Evolutionary conservation across 2,329 filamentous ascomycete genomes (phyloP).

Genomic region (Huntiella omanensis): DNA sequence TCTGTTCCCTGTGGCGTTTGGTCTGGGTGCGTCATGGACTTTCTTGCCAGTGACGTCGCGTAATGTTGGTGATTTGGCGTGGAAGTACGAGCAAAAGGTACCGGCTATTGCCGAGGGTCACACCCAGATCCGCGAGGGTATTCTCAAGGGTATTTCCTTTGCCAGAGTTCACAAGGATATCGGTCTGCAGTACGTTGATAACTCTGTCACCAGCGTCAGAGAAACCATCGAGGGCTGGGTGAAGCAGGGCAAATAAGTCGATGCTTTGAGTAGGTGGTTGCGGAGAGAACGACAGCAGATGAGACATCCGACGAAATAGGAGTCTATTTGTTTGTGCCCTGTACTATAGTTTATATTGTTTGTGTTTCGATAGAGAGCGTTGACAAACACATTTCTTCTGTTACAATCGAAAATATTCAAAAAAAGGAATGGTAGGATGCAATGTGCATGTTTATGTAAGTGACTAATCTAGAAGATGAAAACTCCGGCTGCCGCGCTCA

Average conservation of each 20-base stretch:
- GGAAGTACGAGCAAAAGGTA: constrained; percentile 83
- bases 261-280: constrained; percentile 1
- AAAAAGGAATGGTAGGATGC: neutral
- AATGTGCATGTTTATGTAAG: neutral
- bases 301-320: neutral
- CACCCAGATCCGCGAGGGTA: constrained; percentile 46
- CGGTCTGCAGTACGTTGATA: constrained; percentile 54
- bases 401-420: constrained; percentile 7
- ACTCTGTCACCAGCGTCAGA: constrained; percentile 58
- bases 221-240: constrained; percentile 77
- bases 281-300: neutral
- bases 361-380: constrained; percentile 9
- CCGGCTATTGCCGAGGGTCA: constrained; percentile 72
- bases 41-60: constrained; percentile 77
- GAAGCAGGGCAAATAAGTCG: constrained; percentile 59
- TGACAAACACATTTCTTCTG: constrained; percentile 6
- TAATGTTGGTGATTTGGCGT: constrained; percentile 71
- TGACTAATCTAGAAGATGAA: neutral
- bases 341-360: constrained; percentile 10
- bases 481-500: constrained; percentile 2
- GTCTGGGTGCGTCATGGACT: constrained; percentile 64
- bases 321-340: constrained; percentile 4
- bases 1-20: constrained; percentile 58
- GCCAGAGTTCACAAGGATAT: constrained; percentile 57
- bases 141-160: constrained; percentile 52